Conservation (phyloP, 768 basidiomycete species). For the Harrya chromipes region DNA sequence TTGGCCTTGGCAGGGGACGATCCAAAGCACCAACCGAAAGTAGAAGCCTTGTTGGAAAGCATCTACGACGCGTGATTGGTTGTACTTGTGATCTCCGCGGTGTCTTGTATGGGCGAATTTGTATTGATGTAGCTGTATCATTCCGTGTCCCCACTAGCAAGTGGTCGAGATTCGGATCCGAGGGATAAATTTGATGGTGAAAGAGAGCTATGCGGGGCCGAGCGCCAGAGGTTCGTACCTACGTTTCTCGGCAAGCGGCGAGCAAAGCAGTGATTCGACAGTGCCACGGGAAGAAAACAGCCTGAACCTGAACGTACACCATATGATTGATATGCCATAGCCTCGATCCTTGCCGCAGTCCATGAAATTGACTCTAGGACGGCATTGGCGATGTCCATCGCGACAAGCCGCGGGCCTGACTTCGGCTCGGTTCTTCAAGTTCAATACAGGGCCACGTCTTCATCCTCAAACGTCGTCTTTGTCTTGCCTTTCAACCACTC, state of each 20-base stretch:
- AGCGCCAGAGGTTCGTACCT: no score
- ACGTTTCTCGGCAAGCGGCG: no score
- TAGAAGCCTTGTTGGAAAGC: conserved; percentile 48
- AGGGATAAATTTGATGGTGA: background rate
- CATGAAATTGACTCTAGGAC: conserved; percentile 17
- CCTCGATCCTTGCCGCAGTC: background rate
- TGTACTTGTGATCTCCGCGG: background rate
- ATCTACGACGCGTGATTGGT: conserved; percentile 33
- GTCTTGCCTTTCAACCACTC: background rate
- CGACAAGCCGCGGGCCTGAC: conserved; percentile 11
- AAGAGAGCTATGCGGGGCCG: background rate
- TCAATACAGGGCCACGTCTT: conserved; percentile 3
- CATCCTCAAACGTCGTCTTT: background rate
- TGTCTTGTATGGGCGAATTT: background rate
- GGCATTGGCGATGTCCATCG: conserved; percentile 11
- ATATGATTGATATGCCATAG: conserved; percentile 11
- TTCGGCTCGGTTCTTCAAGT: conserved; percentile 12
- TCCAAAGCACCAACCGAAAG: conserved; percentile 33
- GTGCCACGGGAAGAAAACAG: background rate
- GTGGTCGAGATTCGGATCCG: no score
- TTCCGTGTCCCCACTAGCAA: background rate
- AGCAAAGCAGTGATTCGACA: no score
- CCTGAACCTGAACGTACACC: background rate
- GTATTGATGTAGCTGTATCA: background rate
- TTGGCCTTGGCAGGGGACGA: conserved; percentile 30